These are phyloP conservation scores for Stentor coeruleus DNA, from an alignment of 73 alveolate species.

Conservation along the genomic window DNA sequence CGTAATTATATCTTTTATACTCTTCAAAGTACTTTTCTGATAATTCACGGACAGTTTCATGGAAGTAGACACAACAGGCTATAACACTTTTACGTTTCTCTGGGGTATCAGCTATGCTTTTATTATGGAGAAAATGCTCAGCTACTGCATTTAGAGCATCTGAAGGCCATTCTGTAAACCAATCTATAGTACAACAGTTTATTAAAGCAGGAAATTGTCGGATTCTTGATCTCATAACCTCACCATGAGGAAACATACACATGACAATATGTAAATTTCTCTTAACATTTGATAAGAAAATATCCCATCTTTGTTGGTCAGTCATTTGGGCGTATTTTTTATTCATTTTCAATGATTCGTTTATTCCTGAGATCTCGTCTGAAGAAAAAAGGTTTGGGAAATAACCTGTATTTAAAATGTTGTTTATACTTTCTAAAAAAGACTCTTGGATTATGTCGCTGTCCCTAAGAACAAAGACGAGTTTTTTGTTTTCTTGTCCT, in stretches of 20 bases:
- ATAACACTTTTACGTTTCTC: constrained; percentile 45
- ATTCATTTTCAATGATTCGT: constrained; percentile 75
- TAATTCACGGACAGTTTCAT: constrained; percentile 46
- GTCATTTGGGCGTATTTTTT: constrained; percentile 68
- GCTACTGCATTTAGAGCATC: constrained; percentile 83
- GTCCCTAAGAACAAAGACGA: constrained; percentile 75
- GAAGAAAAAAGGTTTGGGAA: constrained; percentile 82
- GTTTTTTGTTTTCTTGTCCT: constrained; percentile 74
- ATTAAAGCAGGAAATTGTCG: constrained; percentile 98
- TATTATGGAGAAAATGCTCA: constrained; percentile 30
- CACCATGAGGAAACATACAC: constrained; percentile 90
- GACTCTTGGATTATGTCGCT: constrained; percentile 75
- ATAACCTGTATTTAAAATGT: constrained; percentile 88
- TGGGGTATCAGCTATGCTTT: constrained; percentile 13
- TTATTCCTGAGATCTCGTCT: constrained; percentile 82
- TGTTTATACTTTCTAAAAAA: constrained; percentile 85
- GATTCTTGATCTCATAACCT: constrained; percentile 63
- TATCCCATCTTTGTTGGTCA: constrained; percentile 76
- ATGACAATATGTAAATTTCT: constrained; percentile 82
- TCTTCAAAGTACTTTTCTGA: constrained; percentile 39
- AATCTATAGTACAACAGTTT: constrained; percentile 93
- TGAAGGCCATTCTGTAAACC: constrained; percentile 93
- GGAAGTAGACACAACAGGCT: constrained; percentile 78
- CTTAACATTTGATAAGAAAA: constrained; percentile 69
- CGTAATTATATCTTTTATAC: constrained; percentile 42